Percentiles rank a stretch among this genome's conserved stretches.
These are phyloP conservation scores for Lentinula raphanica DNA, from an alignment of 768 basidiomycete genomes.

Conservation along the genomic window DNA sequence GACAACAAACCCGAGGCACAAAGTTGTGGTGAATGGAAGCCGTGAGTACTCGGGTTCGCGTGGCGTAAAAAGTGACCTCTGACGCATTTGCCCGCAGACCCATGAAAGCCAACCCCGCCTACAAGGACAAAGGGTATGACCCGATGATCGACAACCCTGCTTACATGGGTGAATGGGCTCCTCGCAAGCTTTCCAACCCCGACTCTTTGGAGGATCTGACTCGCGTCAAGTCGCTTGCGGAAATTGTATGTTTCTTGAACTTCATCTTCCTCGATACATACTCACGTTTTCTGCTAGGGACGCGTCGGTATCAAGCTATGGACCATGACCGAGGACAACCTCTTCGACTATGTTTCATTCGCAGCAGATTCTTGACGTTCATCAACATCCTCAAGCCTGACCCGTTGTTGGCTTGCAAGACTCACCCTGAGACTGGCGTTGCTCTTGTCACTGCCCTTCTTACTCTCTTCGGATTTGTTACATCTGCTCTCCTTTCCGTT, in stretches of 20 bases:
- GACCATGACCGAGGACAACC: slow-evolving; percentile 97
- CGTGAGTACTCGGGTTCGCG: slow-evolving; percentile 46
- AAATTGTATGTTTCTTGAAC: slow-evolving; percentile 64
- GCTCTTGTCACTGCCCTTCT: slow-evolving; percentile 69
- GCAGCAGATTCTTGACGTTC: slow-evolving; percentile 74
- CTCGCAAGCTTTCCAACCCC: slow-evolving; percentile 88
- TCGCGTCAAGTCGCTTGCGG: slow-evolving; percentile 77
- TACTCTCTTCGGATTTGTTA: slow-evolving; percentile 58
- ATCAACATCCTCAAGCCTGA: slow-evolving; percentile 70
- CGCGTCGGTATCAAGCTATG: slow-evolving; percentile 98
- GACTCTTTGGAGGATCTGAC: slow-evolving; percentile 82
- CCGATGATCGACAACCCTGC: slow-evolving; percentile 95
- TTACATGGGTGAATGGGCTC: slow-evolving; percentile 94
- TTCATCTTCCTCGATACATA: not conserved
- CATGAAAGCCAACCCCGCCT: slow-evolving; percentile 84
- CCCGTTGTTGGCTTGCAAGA: slow-evolving; percentile 78
- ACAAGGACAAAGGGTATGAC: slow-evolving; percentile 98
- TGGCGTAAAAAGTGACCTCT: no score
- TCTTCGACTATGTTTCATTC: slow-evolving; percentile 88
- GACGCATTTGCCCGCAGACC: slow-evolving; percentile 45
- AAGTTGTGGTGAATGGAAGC: slow-evolving; percentile 95
- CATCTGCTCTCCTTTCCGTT: slow-evolving; percentile 2
- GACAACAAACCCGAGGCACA: slow-evolving; percentile 89
- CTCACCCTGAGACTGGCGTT: slow-evolving; percentile 83
- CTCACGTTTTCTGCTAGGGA: slow-evolving; percentile 40